Conservation (phyloP, 106 monocot species). For the Dendrobium chrysotoxum region DNA sequence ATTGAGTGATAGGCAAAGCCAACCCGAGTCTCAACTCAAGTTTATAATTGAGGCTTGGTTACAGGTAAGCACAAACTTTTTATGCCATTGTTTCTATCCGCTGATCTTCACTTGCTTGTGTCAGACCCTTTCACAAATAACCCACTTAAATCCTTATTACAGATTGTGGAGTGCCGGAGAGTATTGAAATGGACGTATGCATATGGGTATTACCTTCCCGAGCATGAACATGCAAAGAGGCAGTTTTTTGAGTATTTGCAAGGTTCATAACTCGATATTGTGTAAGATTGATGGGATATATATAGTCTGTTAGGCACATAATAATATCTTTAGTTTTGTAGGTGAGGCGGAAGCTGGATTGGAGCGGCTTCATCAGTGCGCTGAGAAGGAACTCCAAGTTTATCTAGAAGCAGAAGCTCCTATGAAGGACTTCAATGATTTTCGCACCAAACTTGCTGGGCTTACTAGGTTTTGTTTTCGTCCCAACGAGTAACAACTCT, state of each 20-base stretch:
- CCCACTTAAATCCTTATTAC: constrained; percentile 8
- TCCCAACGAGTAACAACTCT: neutral
- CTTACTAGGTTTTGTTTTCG: constrained; percentile 59
- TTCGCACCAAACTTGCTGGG: constrained; percentile 84
- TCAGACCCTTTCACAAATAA: neutral
- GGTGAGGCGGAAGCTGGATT: constrained; percentile 99
- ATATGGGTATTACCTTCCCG: constrained; percentile 95
- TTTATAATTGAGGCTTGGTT: constrained; percentile 73
- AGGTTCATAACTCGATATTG: constrained; percentile 36
- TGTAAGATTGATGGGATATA: constrained; percentile 3
- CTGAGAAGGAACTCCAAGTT: constrained; percentile 84
- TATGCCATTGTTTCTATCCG: neutral
- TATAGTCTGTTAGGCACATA: neutral
- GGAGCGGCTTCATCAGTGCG: constrained; percentile 95
- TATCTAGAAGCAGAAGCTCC: constrained; percentile 58
- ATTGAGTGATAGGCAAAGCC: constrained; percentile 58
- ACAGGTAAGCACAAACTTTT: constrained; percentile 31
- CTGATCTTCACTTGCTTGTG: neutral
- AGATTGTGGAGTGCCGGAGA: constrained; percentile 97
- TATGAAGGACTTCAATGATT: constrained; percentile 75
- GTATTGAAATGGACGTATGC: constrained; percentile 99
- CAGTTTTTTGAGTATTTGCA: constrained; percentile 97
- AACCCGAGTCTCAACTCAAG: constrained; percentile 72
- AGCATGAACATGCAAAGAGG: constrained; percentile 84
- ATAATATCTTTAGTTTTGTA: constrained; percentile 17